These are phyloP conservation scores for Theobroma cacao DNA, from an alignment of 345 rosid genomes.

Conservation along the genomic window DNA sequence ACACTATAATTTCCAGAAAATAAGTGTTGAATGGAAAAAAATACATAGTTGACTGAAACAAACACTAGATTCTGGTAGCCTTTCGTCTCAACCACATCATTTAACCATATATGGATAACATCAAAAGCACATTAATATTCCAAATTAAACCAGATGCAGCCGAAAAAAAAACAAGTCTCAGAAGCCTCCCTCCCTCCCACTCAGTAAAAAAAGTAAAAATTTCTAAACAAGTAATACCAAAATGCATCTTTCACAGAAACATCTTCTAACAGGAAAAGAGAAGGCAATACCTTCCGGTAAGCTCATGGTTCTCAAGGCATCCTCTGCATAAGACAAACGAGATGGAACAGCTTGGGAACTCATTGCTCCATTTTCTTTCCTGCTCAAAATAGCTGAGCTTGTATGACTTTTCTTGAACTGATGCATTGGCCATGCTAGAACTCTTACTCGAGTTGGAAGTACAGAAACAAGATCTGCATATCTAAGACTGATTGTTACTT, in stretches of 20 bases:
- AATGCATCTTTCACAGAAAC: neutral
- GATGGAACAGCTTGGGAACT: slow-evolving; percentile 44
- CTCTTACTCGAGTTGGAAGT: slow-evolving; percentile 78
- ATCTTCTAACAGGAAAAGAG: neutral
- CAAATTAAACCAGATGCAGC: too few relatives aligned
- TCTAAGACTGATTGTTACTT: slow-evolving; percentile 69
- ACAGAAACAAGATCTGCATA: slow-evolving; percentile 73
- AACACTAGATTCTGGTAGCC: too few relatives aligned
- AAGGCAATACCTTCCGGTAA: slow-evolving; percentile 75
- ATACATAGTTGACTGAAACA: too few relatives aligned
- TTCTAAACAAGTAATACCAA: too few relatives aligned
- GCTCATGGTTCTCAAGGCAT: slow-evolving; percentile 73
- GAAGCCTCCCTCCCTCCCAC: too few relatives aligned
- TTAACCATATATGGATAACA: too few relatives aligned
- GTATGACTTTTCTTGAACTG: slow-evolving; percentile 47
- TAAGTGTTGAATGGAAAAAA: too few relatives aligned
- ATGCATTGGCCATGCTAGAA: slow-evolving; percentile 73
- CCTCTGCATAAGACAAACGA: slow-evolving; percentile 84
- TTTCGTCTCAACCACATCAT: too few relatives aligned
- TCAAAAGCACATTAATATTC: too few relatives aligned
- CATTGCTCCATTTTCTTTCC: slow-evolving; percentile 30
- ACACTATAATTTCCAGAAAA: too few relatives aligned
- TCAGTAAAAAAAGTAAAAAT: too few relatives aligned
- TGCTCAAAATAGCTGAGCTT: slow-evolving; percentile 22
- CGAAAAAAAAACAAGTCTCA: too few relatives aligned